phyloP scores from a whole-genome alignment of 1,284 basidiomycete species.

The Mycosarcoma mackinlayi region DNA sequence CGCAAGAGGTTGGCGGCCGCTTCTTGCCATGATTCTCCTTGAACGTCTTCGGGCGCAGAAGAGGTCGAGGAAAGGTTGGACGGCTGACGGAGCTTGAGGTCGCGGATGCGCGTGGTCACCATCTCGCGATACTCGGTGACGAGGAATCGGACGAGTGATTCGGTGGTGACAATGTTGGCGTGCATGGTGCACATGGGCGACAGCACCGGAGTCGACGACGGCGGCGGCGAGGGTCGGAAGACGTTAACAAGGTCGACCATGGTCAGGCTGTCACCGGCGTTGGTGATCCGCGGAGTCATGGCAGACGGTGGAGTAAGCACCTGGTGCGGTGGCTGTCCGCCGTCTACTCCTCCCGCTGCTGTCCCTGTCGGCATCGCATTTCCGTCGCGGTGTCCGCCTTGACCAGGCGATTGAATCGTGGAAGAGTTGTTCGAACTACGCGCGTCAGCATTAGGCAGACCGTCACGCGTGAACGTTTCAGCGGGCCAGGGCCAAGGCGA shows the following conservation, averaged over 20 bases:
- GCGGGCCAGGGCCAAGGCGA: conserved; percentile 48
- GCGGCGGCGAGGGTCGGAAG: conserved; percentile 47
- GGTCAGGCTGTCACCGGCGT: conserved; percentile 3
- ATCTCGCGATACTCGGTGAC: conserved; percentile 50
- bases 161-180: conserved; percentile 56
- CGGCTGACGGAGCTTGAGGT: conserved; percentile 21
- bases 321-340: conserved; percentile 17
- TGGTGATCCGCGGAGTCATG: background rate
- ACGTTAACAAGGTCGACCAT: conserved; percentile 42
- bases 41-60: conserved; percentile 5
- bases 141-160: conserved; percentile 51
- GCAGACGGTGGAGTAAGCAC: conserved; percentile 12
- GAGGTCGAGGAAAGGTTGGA: background rate
- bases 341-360: background rate
- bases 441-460: conserved; percentile 30
- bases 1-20: conserved; percentile 42
- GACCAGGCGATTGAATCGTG: conserved; percentile 18
- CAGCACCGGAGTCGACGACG: conserved; percentile 25
- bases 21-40: conserved; percentile 33
- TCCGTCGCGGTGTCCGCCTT: background rate
- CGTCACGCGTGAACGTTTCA: conserved; percentile 39
- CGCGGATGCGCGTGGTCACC: conserved; percentile 19
- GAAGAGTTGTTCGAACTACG: conserved; percentile 26
- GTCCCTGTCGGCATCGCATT: background rate
- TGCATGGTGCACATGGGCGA: conserved; percentile 56